Evolutionary conservation across 306 rosid species (phyloP), one percentile per base, ranked within the genome.

Genomic region (Gynostemma pentaphyllum): DNA sequence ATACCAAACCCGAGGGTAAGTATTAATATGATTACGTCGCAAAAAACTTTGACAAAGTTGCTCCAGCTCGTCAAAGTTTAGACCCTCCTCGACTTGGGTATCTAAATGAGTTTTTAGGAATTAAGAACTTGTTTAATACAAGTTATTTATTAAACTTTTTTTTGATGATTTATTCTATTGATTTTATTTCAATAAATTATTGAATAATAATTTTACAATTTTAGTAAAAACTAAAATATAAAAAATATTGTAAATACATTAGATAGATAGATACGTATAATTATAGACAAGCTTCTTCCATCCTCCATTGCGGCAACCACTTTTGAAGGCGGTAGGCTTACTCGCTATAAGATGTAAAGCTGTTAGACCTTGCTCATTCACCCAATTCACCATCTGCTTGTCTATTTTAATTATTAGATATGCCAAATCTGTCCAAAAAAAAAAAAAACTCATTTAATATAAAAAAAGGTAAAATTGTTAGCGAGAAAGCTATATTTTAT

Each of bases 261-360:
- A n/a, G n/a, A n/a, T n/a, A n/a, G n/a, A n/a, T n/a, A n/a, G 5
- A 4, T 19, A 67, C 79, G 59, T 47, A 74, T 85, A 50, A 32
- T 49, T 4, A 57, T 85, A 85, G 49, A 75, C 32, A 57, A 75
- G 7, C 0, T 1, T 50, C 29, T 54, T 46, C 44, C 32, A 54
- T 24, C 34, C 50, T 47, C 75, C 73, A 46, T 81, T 65, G 50
- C 39, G 68, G 66, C 72, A 10, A 2, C 87, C 81, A 75, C 87
- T 87, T 71, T 12, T 71, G 68, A 87, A 83, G 41, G 78, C 69
- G 11, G 75, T 65, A 44, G 90, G 80, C 67, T 79, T 83, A 34
- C 34, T 47, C 0, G 90, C 87, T 16, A 86, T 72, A 39, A 67
- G 10, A 70, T 86, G 90, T 22, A 86, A 87, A n/a, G 90, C 81